Evolutionary conservation across 2,329 filamentous ascomycete species (phyloP).

Genomic region (Epichloe bromicola): DNA sequence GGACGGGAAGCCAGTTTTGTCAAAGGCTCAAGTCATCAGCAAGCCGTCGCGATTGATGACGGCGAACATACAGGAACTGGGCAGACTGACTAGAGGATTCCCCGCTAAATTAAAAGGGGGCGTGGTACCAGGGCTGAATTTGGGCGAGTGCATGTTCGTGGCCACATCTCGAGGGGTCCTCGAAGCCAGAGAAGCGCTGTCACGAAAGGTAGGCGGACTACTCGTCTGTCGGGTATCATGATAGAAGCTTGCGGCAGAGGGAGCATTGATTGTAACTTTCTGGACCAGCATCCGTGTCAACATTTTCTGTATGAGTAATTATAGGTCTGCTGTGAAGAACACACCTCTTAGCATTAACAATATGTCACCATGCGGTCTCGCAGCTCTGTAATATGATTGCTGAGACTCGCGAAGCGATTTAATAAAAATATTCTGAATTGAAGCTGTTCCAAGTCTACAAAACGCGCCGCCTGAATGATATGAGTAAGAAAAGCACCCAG

Average conservation of each 20-base stretch:
- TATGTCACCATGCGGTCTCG: not conserved
- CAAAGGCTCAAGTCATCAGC: slow-evolving; percentile 50
- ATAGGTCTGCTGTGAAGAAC: not conserved
- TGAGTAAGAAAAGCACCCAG: not conserved
- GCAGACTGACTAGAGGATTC: slow-evolving; percentile 54
- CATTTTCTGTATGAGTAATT: too few species aligned
- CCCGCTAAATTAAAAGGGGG: slow-evolving; percentile 43
- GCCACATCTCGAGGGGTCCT: slow-evolving; percentile 65
- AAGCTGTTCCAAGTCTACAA: not conserved
- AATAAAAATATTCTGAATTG: not conserved
- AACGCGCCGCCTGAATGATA: not conserved
- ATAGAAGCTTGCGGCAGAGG: slow-evolving; percentile 4
- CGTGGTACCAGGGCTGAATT: slow-evolving; percentile 55
- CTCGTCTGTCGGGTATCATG: slow-evolving; percentile 57
- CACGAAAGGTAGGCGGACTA: slow-evolving; percentile 68
- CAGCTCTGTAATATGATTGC: not conserved
- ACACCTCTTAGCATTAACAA: not conserved
- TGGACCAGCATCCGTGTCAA: too few species aligned
- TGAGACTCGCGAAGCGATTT: not conserved
- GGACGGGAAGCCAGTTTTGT: slow-evolving; percentile 68
- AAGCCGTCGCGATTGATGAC: slow-evolving; percentile 64
- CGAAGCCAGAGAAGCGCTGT: slow-evolving; percentile 71
- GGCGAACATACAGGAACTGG: slow-evolving; percentile 48
- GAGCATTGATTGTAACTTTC: too few species aligned
- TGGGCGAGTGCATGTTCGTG: slow-evolving; percentile 76